Conservation (phyloP, 2,329 filamentous ascomycete genomes). For the Onygenales sp. region DNA sequence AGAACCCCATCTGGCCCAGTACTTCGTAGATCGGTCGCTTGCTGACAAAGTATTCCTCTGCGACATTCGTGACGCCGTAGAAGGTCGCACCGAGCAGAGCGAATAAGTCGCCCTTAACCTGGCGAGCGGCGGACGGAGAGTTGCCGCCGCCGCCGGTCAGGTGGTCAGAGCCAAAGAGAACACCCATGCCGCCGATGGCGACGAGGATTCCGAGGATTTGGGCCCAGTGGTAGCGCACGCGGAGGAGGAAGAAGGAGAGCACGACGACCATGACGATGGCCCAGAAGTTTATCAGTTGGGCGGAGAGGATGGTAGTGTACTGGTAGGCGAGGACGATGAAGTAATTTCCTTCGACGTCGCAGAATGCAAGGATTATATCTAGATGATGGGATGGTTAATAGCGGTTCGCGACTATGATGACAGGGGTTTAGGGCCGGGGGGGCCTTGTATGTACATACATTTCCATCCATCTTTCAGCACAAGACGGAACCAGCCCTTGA, state of each 20-base stretch:
- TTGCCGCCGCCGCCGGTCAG: slow-evolving; percentile 60
- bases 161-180: slow-evolving; percentile 80
- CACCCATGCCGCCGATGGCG: slow-evolving; percentile 82
- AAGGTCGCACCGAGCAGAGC: slow-evolving; percentile 79
- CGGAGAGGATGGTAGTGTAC: slow-evolving; percentile 83
- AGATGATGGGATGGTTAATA: background rate
- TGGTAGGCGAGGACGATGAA: slow-evolving; percentile 92
- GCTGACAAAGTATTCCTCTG: slow-evolving; percentile 88
- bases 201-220: slow-evolving; percentile 82
- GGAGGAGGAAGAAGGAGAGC: slow-evolving; percentile 71
- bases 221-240: slow-evolving; percentile 78
- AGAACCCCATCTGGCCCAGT: slow-evolving; percentile 79
- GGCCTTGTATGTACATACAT: slow-evolving; percentile 35
- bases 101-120: slow-evolving; percentile 87
- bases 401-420: background rate
- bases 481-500: slow-evolving; percentile 57
- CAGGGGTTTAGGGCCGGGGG: background rate
- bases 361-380: slow-evolving; percentile 78
- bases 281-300: slow-evolving; percentile 98
- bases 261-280: slow-evolving; percentile 87
- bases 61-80: slow-evolving; percentile 84
- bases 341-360: slow-evolving; percentile 96
- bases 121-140: slow-evolving; percentile 42
- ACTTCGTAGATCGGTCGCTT: slow-evolving; percentile 87
- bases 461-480: slow-evolving; percentile 73